Base-by-base conservation (phyloP, 2,329 filamentous ascomycete genomes). In the Penicillium concentricum region DNA sequence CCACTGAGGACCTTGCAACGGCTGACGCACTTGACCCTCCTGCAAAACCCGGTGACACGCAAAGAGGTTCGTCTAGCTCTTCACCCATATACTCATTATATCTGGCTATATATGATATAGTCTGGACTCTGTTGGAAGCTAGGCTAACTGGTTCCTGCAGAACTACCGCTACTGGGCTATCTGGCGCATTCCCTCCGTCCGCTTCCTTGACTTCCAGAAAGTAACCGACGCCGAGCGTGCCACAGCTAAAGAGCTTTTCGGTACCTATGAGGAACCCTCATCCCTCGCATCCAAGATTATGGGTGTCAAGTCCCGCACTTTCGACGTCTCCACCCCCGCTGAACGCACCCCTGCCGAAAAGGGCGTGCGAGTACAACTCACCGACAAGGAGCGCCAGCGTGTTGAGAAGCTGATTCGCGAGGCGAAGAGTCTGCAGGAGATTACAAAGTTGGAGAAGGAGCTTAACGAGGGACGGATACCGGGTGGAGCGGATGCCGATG, bases 151-250 rank as follows among this genome's bases (percentile, higher is more conserved):
- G 41, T 30, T 16, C 13, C 16, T 37, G 8, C 67, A 97, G 91
- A 81, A 97, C 76, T 99, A 97, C 78, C 88, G 94, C 51, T 88
- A 89, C 73, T 99, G 91, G 88, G 80, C 96, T 28, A 84, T 99
- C 59, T 97, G 90, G 89, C 85, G 88, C 61, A 91, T 89, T 72
- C 92, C 91, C 1, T 83, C 82, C 5, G 86, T 99, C 42, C 87
- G 93, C 43, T 97, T 96, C 76, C 82, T 99, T 47, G 94, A 99
- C 76, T 97, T 91, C 73, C 83, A 86, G 66, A 96, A 96, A 76
- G 92, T 99, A 48, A 95, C 91, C 76, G 86, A 94, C 62, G 86
- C 83, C 0, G 94, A 99, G 81, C 86, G 92, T 43, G 78, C 84
- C 62, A 84, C 87, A 66, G 91, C 91, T 0, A 81, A 78, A 18